Percentiles rank a stretch among this genome's conserved stretches.
Evolutionary conservation across 1,139 yeast species (phyloP).

Genomic region (Blastobotrys illinoisensis): DNA sequence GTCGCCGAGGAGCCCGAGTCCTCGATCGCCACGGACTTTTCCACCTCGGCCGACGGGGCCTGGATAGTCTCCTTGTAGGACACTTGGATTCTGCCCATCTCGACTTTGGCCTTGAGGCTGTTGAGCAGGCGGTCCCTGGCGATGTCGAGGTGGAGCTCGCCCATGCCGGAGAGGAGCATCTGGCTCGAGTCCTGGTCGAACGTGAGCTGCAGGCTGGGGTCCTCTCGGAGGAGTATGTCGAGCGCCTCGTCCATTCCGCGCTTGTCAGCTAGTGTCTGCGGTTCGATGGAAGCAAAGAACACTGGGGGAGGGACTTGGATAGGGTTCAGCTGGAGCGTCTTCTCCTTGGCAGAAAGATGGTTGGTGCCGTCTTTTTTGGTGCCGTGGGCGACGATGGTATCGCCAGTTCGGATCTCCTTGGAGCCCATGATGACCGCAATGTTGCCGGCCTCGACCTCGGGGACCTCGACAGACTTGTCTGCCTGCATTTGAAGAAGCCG

Average conservation of each 20-base stretch:
- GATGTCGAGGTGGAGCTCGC: slow-evolving; percentile 87
- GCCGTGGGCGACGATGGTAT: slow-evolving; percentile 62
- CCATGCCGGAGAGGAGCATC: slow-evolving; percentile 88
- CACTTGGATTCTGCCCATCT: slow-evolving; percentile 77
- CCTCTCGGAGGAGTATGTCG: slow-evolving; percentile 65
- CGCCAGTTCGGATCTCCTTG: slow-evolving; percentile 83
- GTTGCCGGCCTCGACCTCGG: slow-evolving; percentile 61
- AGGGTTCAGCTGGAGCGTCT: slow-evolving; percentile 55
- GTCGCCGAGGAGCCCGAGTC: slow-evolving; percentile 18
- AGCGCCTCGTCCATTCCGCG: slow-evolving; percentile 65
- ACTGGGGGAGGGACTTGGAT: slow-evolving; percentile 89
- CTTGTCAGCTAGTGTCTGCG: slow-evolving; percentile 75
- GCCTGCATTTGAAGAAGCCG: slow-evolving; percentile 84
- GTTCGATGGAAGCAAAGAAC: slow-evolving; percentile 80
- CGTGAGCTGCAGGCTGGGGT: slow-evolving; percentile 63
- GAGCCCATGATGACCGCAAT: slow-evolving; percentile 85
- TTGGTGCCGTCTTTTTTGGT: slow-evolving; percentile 45
- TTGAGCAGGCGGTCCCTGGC: slow-evolving; percentile 69
- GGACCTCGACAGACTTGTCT: slow-evolving; percentile 70
- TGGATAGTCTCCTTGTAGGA: slow-evolving; percentile 75
- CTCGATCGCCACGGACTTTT: slow-evolving; percentile 24
- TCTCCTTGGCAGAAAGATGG: slow-evolving; percentile 32
- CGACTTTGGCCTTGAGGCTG: slow-evolving; percentile 77
- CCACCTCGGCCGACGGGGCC: slow-evolving; percentile 25
- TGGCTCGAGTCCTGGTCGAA: slow-evolving; percentile 87